phyloP scores from a whole-genome alignment of 2,329 filamentous ascomycete species.

The Polytolypa hystricis region DNA sequence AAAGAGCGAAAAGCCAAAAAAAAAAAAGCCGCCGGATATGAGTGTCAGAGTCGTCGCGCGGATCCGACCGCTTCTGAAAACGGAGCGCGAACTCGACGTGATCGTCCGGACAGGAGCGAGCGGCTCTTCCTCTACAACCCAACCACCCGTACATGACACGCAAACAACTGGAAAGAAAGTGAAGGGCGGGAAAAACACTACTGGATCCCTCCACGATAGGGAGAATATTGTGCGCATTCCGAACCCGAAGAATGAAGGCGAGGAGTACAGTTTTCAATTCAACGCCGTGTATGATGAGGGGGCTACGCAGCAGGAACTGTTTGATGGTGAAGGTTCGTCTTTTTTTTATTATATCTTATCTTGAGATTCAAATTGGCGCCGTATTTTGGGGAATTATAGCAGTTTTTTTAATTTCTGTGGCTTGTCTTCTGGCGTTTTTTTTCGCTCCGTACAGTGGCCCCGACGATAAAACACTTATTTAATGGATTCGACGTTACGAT shows the following conservation, averaged over 20 bases:
- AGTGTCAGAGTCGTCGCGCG: conserved; percentile 76
- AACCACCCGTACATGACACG: not conserved
- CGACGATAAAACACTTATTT: conserved; percentile 85
- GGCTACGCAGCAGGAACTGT: conserved; percentile 75
- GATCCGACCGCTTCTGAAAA: conserved; percentile 75
- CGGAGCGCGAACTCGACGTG: conserved; percentile 75
- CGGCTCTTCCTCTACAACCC: not conserved
- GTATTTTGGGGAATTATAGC: not conserved
- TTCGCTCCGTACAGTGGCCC: conserved; percentile 51
- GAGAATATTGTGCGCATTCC: conserved; percentile 72
- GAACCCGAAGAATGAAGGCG: conserved; percentile 81
- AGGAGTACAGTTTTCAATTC: conserved; percentile 91
- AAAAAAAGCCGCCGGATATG: conserved; percentile 16
- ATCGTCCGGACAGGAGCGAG: conserved; percentile 60
- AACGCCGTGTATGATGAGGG: conserved; percentile 78
- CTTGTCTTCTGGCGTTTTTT: not conserved
- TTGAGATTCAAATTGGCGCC: no score
- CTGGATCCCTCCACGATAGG: conserved; percentile 36
- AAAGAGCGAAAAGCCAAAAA: not conserved
- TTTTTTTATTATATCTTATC: conserved; percentile 1
- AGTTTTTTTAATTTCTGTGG: not conserved
- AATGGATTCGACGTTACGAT: conserved; percentile 72
- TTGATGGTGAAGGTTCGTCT: conserved; percentile 69
- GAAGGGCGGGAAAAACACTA: conserved; percentile 17
- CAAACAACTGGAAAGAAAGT: conserved; percentile 11